Base-by-base conservation (phyloP, 768 basidiomycete genomes). In the Tephrocybe sp. region DNA sequence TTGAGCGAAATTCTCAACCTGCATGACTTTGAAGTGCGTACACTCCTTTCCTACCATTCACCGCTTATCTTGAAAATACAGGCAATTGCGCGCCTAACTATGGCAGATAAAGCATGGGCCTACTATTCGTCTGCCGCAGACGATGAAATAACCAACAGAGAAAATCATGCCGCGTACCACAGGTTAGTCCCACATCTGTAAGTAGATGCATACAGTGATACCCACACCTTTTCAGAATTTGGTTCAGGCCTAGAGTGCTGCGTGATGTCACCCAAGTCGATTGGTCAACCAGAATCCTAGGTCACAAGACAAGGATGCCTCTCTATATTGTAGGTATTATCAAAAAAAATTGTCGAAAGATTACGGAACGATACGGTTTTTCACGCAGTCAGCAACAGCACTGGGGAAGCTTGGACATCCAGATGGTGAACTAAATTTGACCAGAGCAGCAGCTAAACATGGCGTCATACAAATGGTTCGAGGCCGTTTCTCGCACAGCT, bases 121-220 rank as follows among this genome's bases (percentile, higher is more conserved):
- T 95, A 95, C 66, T 95, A 98, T 62, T 92, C 89, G 0, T 94
- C 92, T n/a, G 95, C 93, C 14, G 85, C 96, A 6, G 96, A 98
- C 64, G 95, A 98, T 59, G 93, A 97, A 68, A 91, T 94, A 39
- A 94, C 92, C 26, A 73, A 79, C 53, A 78, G 93, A 43, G 93
- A 96, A 67, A 97, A 97, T 60, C 92, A 91, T 54, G 77, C 84
- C 45, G 95, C 94, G 2, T 98, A 87, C 63, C 95, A 98, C 59
- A 79, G 95, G 90, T 87, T 52, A 45, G 53, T 52, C 16, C 1
- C 36, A 26, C 26, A 33, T 26, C 32, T 39, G 31, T 30, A n/a
- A n/a, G n/a, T n/a, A 26, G 14, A 48, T 42, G 3, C 10, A 23
- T 19, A 12, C 7, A 2, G 19, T 32, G 7, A 38, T 11, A 39